Base-by-base conservation (phyloP, 192 early-diverging fungal species). In the Cladochytrium replicatum region DNA sequence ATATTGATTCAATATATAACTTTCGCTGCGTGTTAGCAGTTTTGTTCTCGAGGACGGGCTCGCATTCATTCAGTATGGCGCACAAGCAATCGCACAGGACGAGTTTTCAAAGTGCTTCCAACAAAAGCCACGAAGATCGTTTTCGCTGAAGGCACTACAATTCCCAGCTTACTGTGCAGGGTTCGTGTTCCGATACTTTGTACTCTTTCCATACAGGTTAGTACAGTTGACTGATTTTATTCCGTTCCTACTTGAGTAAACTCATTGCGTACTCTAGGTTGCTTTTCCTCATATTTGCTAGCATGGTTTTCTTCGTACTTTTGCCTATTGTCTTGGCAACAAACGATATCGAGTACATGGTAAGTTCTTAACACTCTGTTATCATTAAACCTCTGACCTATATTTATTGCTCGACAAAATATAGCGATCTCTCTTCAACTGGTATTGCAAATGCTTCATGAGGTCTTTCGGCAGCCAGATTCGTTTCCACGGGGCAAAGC, bases 41-140 rank as follows among this genome's bases (percentile, higher is more conserved):
- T 51, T 43, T 50, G 50, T 43, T 5, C 67, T 76, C 1, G 43
- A 61, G 53, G 74, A 76, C 41, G 74, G 68, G 13, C 59, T 76
- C 22, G 61, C 74, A 1, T 76, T 76, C 61, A 74, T 76, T 31
- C 48, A 54, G 7, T 74, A 50, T 38, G 74, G 58, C 15, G 74
- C 69, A 5, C 66, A 73, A 30, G 74, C 74, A 3, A 74, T 76
- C 23, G 69, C 65, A 0, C 63, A 74, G 41, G 74, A 76, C 54
- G 70, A 76, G 41, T 76, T 76, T 46, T 60, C 63, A 7, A 70
- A 70, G 41, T 72, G 69, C 61, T 76, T 76, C 46, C 54, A 41
- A 19, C 67, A 66, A 44, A 57, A 63, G 55, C 74, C 74, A 4
- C 59, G 72, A 25, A 64, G 54, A 21, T 29, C 39, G n/a, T 57